Conservation (phyloP, 768 basidiomycete species). For the Termitomyces sp. region DNA sequence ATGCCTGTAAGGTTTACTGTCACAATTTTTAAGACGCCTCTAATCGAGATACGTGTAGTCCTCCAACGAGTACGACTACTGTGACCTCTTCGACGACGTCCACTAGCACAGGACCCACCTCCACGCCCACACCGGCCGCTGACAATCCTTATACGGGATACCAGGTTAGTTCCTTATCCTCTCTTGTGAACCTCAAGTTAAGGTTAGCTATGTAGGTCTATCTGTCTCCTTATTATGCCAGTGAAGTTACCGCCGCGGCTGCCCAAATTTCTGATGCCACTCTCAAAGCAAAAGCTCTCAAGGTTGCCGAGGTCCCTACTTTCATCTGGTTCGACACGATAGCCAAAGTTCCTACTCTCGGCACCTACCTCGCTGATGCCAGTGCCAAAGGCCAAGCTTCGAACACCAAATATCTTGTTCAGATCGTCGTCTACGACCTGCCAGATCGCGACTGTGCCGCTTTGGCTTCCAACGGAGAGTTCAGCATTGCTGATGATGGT, state of each 20-base stretch:
- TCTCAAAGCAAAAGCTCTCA: slow-evolving; percentile 42
- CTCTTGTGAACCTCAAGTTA: background rate
- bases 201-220: slow-evolving; percentile 28
- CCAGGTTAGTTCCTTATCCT: slow-evolving; percentile 21
- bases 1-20: slow-evolving; percentile 27
- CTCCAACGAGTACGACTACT: slow-evolving; percentile 8
- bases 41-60: slow-evolving; percentile 4
- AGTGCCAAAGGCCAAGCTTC: slow-evolving; percentile 33
- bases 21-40: background rate
- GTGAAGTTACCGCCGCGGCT: slow-evolving; percentile 47
- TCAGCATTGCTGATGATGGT: slow-evolving; percentile 51
- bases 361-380: slow-evolving; percentile 52
- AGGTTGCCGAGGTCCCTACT: slow-evolving; percentile 54
- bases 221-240: slow-evolving; percentile 50
- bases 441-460: slow-evolving; percentile 67
- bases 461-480: slow-evolving; percentile 61
- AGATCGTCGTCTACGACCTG: slow-evolving; percentile 53
- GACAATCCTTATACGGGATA: slow-evolving; percentile 53
- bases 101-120: background rate
- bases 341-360: slow-evolving; percentile 48
- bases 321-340: slow-evolving; percentile 59
- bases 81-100: background rate
- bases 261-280: slow-evolving; percentile 43
- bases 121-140: slow-evolving; percentile 15
- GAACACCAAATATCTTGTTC: slow-evolving; percentile 44